Evolutionary conservation across 202 grass and related monocot species (phyloP).

Genomic region (Bolboschoenoplectus hybrid): DNA sequence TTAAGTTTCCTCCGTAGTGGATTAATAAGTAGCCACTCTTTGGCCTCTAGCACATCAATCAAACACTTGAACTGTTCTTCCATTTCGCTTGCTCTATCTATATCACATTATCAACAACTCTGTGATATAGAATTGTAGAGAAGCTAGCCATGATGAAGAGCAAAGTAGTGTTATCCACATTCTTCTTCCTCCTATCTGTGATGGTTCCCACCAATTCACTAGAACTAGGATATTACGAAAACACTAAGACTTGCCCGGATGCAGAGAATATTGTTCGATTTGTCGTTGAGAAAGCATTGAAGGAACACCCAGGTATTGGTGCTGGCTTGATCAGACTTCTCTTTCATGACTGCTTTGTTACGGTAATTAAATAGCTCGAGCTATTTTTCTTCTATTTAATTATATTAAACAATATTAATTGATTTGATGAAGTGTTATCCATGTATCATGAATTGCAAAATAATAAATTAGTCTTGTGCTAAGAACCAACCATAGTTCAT

Average conservation of each 20-base stretch:
- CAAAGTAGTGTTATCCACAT: not conserved
- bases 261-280: slow-evolving; percentile 45
- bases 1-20: not conserved
- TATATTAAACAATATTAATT: not conserved
- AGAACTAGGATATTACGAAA: slow-evolving; percentile 44
- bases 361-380: slow-evolving; percentile 16
- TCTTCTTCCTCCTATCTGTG: not conserved
- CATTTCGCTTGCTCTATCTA: not conserved
- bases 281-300: slow-evolving; percentile 34
- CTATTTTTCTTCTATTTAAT: not conserved
- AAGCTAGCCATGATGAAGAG: not conserved
- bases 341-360: slow-evolving; percentile 85
- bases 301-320: slow-evolving; percentile 27
- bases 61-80: not conserved
- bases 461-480: too few relatives aligned
- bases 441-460: not conserved
- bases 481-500: not conserved
- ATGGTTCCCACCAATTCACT: slow-evolving; percentile 16
- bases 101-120: not conserved
- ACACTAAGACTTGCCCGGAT: slow-evolving; percentile 21
- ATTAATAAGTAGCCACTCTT: not conserved
- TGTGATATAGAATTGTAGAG: not conserved
- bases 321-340: slow-evolving; percentile 64
- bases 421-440: not conserved
- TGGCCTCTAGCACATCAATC: not conserved